phyloP scores from a whole-genome alignment of 345 rosid species.

The Eucalyptus marginata region DNA sequence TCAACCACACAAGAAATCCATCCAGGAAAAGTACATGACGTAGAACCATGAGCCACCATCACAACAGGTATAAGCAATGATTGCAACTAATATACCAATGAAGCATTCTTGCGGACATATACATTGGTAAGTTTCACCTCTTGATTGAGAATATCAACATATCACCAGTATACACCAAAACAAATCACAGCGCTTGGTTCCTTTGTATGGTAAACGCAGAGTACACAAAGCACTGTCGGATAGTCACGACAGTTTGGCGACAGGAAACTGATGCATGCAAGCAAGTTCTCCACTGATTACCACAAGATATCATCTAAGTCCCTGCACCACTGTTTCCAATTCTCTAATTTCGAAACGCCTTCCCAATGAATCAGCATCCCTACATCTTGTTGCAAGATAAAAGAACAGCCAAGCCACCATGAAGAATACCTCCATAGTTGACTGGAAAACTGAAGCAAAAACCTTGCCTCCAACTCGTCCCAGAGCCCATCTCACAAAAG shows the following conservation, averaged over 20 bases:
- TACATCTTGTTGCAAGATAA: conserved; percentile 63
- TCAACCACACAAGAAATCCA: not conserved
- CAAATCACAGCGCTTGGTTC: not conserved
- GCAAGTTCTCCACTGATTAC: not conserved
- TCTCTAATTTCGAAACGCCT: conserved; percentile 82
- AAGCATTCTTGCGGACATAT: conserved; percentile 26
- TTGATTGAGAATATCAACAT: not conserved
- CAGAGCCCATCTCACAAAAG: conserved; percentile 51
- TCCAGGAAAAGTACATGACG: not conserved
- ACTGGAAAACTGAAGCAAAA: conserved; percentile 53
- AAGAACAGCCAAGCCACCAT: conserved; percentile 87
- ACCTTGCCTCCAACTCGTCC: conserved; percentile 35
- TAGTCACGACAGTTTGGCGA: not conserved
- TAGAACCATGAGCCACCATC: not conserved
- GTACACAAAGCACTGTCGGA: conserved; percentile 1
- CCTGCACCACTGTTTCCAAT: conserved; percentile 63
- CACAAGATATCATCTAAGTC: conserved; percentile 39
- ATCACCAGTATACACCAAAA: not conserved
- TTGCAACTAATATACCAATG: conserved; percentile 44
- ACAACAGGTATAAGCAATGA: conserved; percentile 12
- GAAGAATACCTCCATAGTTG: conserved; percentile 72
- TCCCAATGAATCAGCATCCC: conserved; percentile 58
- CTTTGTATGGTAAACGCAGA: not conserved
- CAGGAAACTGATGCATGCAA: not conserved
- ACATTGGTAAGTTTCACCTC: conserved; percentile 9